These are phyloP conservation scores for Acanthamoeba sp. DNA, from an alignment of 208 protist species.

Conservation along the genomic window DNA sequence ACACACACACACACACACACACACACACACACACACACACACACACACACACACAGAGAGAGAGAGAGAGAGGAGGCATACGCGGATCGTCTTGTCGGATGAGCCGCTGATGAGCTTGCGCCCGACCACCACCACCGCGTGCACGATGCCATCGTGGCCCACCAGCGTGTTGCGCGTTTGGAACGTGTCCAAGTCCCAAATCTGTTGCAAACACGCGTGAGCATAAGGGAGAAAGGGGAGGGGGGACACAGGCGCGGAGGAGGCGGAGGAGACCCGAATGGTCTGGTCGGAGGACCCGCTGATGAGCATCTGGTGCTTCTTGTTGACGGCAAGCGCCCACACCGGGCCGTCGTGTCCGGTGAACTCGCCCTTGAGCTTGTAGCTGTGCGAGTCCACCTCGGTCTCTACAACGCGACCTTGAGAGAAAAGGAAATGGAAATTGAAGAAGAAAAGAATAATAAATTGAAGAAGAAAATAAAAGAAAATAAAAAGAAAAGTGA, in stretches of 20 bases:
- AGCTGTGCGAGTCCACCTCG: not conserved
- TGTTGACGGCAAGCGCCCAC: slow-evolving; percentile 42
- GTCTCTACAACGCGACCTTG: not conserved
- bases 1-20: not conserved
- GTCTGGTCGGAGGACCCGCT: slow-evolving; percentile 59
- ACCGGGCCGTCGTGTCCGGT: slow-evolving; percentile 43
- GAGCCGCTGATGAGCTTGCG: slow-evolving; percentile 48
- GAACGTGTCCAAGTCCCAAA: slow-evolving; percentile 21
- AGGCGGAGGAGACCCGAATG: not conserved
- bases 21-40: slow-evolving; percentile 41
- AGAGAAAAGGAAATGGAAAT: not conserved
- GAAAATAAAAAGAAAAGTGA: not conserved
- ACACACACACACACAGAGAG: not conserved
- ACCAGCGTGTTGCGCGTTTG: slow-evolving; percentile 30
- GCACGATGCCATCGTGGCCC: slow-evolving; percentile 43
- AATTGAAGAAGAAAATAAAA: not conserved
- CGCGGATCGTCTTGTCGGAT: slow-evolving; percentile 31
- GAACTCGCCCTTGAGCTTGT: slow-evolving; percentile 49
- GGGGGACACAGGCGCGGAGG: not conserved
- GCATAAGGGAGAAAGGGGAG: not conserved
- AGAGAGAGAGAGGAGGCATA: not conserved
- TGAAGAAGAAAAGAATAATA: not conserved
- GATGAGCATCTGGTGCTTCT: slow-evolving; percentile 47
- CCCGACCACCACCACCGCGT: slow-evolving; percentile 50
- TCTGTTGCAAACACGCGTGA: not conserved